Evolutionary conservation across 306 rosid genomes (phyloP).

Genomic region (Mimosa pudica): DNA sequence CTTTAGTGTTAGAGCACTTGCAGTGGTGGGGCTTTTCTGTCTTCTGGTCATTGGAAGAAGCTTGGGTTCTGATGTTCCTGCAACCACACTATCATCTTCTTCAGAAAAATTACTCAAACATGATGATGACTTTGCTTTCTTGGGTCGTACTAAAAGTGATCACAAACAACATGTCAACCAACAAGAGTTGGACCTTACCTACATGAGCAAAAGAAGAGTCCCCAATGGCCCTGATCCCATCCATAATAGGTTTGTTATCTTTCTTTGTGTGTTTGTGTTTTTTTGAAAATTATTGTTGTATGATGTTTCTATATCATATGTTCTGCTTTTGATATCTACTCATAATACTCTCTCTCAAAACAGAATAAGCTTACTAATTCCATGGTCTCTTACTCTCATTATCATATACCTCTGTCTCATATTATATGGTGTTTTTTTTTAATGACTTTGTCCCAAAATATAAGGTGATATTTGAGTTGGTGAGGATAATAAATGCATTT

Average conservation of each 20-base stretch:
- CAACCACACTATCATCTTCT: slow-evolving; percentile 14
- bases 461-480: too few species aligned
- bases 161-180: slow-evolving; percentile 42
- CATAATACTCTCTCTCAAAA: slow-evolving; percentile 20
- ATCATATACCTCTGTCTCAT: neutral
- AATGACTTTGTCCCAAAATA: too few species aligned
- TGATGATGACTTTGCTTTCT: slow-evolving; percentile 26
- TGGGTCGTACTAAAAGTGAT: slow-evolving; percentile 9
- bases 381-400: slow-evolving; percentile 15
- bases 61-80: slow-evolving; percentile 33
- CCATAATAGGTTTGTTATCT: slow-evolving; percentile 77
- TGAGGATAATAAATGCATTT: too few species aligned
- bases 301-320: neutral
- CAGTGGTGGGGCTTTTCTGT: slow-evolving; percentile 55
- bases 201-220: slow-evolving; percentile 86
- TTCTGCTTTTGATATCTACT: neutral
- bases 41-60: slow-evolving; percentile 53
- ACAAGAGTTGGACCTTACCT: slow-evolving; percentile 62
- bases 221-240: slow-evolving; percentile 97
- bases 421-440: neutral
- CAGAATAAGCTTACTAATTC: slow-evolving; percentile 3
- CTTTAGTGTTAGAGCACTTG: slow-evolving; percentile 44
- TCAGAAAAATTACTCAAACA: slow-evolving; percentile 27
- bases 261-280: neutral
- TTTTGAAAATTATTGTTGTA: neutral